These are phyloP conservation scores for Elsinoe perseae DNA, from an alignment of 2,329 filamentous ascomycete genomes.

Conservation along the genomic window DNA sequence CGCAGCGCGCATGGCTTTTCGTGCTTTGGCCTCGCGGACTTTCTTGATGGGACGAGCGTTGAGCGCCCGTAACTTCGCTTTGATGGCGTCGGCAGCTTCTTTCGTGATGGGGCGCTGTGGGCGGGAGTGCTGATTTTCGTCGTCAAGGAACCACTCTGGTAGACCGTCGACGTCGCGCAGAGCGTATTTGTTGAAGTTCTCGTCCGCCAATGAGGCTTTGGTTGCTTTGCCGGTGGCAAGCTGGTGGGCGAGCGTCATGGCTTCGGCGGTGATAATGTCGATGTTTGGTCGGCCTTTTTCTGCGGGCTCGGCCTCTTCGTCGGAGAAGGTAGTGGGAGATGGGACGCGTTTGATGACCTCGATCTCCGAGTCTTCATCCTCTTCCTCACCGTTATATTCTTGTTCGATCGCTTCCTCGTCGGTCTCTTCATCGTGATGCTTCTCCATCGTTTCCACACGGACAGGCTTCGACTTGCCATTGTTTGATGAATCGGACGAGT, in stretches of 20 bases:
- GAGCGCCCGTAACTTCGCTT: conserved; percentile 84
- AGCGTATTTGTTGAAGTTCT: conserved; percentile 85
- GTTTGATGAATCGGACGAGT: conserved; percentile 24
- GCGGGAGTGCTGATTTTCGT: conserved; percentile 77
- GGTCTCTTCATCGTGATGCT: too few species aligned
- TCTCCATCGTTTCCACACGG: too few species aligned
- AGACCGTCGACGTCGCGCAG: conserved; percentile 87
- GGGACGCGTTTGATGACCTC: conserved; percentile 55
- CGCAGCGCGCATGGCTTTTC: conserved; percentile 94
- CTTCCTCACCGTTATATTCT: conserved; percentile 28
- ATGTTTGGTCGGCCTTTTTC: conserved; percentile 64
- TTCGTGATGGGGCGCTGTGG: conserved; percentile 83
- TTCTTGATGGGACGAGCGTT: conserved; percentile 99
- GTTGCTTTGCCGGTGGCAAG: conserved; percentile 81
- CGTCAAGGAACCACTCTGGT: conserved; percentile 96
- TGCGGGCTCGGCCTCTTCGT: conserved; percentile 46
- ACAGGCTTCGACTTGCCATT: conserved; percentile 20
- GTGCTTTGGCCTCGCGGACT: conserved; percentile 88
- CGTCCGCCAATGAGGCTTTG: conserved; percentile 72
- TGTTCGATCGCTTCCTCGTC: conserved; percentile 29
- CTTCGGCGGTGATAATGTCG: conserved; percentile 98
- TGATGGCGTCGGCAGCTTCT: conserved; percentile 81
- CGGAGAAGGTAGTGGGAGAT: conserved; percentile 40
- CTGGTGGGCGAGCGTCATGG: conserved; percentile 92
- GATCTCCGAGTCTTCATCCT: conserved; percentile 53